phyloP scores from a whole-genome alignment of 768 basidiomycete species.

The Trichaptum fuscoviolaceum region DNA sequence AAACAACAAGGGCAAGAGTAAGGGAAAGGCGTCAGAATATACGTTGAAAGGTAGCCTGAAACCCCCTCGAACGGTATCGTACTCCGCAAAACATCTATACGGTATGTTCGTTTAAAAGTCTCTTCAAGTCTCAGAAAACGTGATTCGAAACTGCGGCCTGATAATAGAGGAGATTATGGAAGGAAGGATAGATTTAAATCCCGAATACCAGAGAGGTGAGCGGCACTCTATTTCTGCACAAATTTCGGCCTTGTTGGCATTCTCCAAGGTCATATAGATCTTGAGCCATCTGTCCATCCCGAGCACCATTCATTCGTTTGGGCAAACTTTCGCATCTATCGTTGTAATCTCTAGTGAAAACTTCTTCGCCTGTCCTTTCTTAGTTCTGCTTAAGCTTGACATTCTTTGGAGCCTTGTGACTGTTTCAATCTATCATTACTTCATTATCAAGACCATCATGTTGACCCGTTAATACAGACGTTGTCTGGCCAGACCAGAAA shows the following conservation, averaged over 20 bases:
- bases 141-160: slow-evolving; percentile 3
- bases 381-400: too few relatives aligned
- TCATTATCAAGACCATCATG: background rate
- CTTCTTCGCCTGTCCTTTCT: too few relatives aligned
- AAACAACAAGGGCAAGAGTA: background rate
- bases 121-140: background rate
- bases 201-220: slow-evolving; percentile 74
- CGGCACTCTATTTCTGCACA: background rate
- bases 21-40: background rate
- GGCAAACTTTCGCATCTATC: too few relatives aligned
- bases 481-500: slow-evolving; percentile 77
- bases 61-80: slow-evolving; percentile 34
- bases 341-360: too few relatives aligned
- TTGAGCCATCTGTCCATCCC: background rate
- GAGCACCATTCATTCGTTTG: background rate
- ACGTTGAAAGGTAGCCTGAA: slow-evolving; percentile 20
- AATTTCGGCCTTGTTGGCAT: background rate
- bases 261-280: background rate
- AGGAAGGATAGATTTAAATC: slow-evolving; percentile 64
- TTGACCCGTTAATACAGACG: slow-evolving; percentile 34
- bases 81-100: slow-evolving; percentile 39
- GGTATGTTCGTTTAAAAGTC: slow-evolving; percentile 25
- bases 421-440: background rate
- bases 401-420: too few relatives aligned
- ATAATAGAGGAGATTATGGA: slow-evolving; percentile 56